Base-by-base conservation (phyloP, 208 protist genomes). In the Balamuthia mandrillaris region DNA sequence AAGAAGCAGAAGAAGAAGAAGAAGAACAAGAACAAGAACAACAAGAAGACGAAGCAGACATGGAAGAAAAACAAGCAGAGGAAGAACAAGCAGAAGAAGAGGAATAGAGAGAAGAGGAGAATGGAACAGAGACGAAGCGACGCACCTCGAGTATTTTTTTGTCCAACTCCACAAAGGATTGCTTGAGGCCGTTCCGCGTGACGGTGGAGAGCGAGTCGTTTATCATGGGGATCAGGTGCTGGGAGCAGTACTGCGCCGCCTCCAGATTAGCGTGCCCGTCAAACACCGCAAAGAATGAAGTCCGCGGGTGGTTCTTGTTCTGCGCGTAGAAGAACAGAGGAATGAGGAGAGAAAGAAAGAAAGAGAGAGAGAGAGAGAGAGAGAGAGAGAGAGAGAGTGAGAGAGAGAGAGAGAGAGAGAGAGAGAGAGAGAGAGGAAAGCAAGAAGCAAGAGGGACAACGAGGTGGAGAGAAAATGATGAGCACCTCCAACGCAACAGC, bases 331-430 rank as follows among this genome's bases (percentile, higher is more conserved):
- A 44, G 31, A 78, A 18, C 9, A 42, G 12, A 51, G 24, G 24
- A 77, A 56, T 37, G n/a, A 9, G 39, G 44, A 81, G 72, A 81
- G 44, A 35, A 52, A 10, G 39, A 49, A 4, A 6, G 65, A 21
- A 5, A 12, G 45, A 33, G 3, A 37, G 18, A 6, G 5, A 21
- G 39, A 58, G n/a, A 58, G 44, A 33, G 70, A 79, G 45, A 49
- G 60, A 37, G 70, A 79, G 29, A 44, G 70, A 33, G 70, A 79
- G 33, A 42, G 70, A 14, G 70, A 79, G 47, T 49, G 70, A 27
- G 70, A 79, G 70, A 42, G 70, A 9, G 44, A 60, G 16, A 42
- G 70, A 31, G 47, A 79, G 70, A 52, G 44, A 31, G 63, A 24
- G 37, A 79, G 18, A 6, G 5, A 21, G 39, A 58, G n/a, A 58